Evolutionary conservation across 345 rosid species (phyloP), one percentile per base, ranked within the genome.

Genomic region (Syzygium jambos): DNA sequence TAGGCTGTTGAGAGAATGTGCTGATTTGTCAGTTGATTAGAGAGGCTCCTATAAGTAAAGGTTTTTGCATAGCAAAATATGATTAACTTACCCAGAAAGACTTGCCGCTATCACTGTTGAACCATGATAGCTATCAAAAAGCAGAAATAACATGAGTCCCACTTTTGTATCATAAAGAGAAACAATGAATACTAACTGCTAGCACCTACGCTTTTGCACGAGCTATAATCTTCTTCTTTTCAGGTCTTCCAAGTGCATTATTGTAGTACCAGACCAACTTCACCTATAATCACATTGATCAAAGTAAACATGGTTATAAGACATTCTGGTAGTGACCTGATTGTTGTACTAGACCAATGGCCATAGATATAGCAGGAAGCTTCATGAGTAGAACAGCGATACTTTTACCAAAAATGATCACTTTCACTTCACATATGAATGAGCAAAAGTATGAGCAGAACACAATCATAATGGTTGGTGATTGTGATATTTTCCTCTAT

Each of bases 101-200:
- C 98, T 98, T 89, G 99, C 99, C 89, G 99, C 4, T 90, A 95
- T 94, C 85, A 95, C 88, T 90, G 98, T 95, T 86, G 99, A 98
- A 87, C 99, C 99, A 87, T 96, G 99, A 91, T 95, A 96, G 89
- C 99, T 96, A 91, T 84, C 84, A 87, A 51, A 63, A 88, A 38
- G 87, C 78, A 90, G 80, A 89, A 25, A 22, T 46, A 84, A 27
- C 29, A 84, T 78, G n/a, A 85, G 89, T 49, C 89, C 52, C n/a
- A 87, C 53, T 86, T 78, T 16, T 41, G 84, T 30, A 84, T 84
- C 77, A 84, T 51, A 56, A 29, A 83, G 52, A 89, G 52, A 83
- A 82, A 80, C 87, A 49, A 73, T 73, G 34, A 78, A 51, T 6
- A 82, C 22, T 27, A 43, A 84, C 84, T 25, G 10, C 41, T 84